Conservation (phyloP, 2,329 filamentous ascomycete genomes). For the Aschersonia sp. region DNA sequence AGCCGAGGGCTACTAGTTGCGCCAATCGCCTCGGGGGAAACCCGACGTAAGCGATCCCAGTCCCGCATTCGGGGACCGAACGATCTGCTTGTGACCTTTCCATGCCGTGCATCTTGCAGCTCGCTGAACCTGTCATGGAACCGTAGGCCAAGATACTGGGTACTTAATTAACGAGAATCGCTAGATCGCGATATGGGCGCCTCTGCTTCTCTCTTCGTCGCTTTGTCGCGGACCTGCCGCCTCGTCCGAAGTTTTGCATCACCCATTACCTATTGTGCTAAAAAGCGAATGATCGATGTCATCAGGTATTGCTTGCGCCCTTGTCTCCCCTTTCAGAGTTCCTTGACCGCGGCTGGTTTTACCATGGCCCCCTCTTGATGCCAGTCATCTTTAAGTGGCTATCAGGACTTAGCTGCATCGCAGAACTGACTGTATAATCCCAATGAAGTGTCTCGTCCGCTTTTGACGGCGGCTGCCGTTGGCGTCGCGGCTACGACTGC, state of each 20-base stretch:
- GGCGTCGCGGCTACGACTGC: constrained; percentile 2
- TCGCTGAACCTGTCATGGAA: not conserved
- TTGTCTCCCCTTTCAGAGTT: too few species aligned
- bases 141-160: not conserved
- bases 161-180: not conserved
- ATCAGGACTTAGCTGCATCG: too few species aligned
- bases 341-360: too few species aligned
- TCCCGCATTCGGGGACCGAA: not conserved
- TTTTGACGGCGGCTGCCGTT: constrained; percentile 1
- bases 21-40: not conserved
- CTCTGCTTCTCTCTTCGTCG: not conserved
- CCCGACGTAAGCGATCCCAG: not conserved
- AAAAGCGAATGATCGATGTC: too few species aligned
- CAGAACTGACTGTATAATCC: too few species aligned
- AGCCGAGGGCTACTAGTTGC: not conserved
- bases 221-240: not conserved
- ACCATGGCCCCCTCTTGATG: too few species aligned
- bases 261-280: too few species aligned
- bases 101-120: not conserved
- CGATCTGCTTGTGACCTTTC: not conserved
- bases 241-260: not conserved
- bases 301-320: too few species aligned
- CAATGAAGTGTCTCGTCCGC: too few species aligned
- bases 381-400: too few species aligned
- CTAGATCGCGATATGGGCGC: not conserved